Base-by-base conservation (phyloP, 78 protist species). In the Polysphondylium violaceum region DNA sequence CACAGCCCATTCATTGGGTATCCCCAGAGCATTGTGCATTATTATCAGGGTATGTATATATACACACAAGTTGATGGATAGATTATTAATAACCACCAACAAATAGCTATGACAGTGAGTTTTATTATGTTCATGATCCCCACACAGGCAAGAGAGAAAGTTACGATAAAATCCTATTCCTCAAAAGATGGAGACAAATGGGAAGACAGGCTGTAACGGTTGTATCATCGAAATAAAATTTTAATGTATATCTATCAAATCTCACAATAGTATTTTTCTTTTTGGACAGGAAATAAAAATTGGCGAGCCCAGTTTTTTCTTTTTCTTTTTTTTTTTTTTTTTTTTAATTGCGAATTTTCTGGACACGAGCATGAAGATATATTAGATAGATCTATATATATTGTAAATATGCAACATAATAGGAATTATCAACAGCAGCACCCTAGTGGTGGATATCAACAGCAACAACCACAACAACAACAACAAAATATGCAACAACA, bases 161-260 rank as follows among this genome's bases (percentile, higher is more conserved):
- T 25, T 83, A 83, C 44, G 3, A 33, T 23, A 83, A 69, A 83
- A 12, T 31, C 29, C 29, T 69, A 69, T 83, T 83, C 43, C n/a
- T 69, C 35, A 83, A 83, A 44, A 53, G 91, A 69, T 83, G 91
- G 91, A 67, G 91, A 69, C 91, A 83, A 69, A 27, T 69, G 38
- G 91, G 91, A 44, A 67, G 91, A 69, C 91, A 83, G 69, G 77
- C 91, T n/a, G 64, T 83, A 2, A 31, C 91, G 29, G 16, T 58
- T 6, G 36, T n/a, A 44, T 61, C 11, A 36, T 61, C 11, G 11
- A 61, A 61, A 12, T 12, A 61, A 7, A 12, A 61, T n/a, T n/a
- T n/a, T n/a, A n/a, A n/a, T n/a, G n/a, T n/a, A n/a, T n/a, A n/a
- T n/a, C n/a, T n/a, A n/a, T n/a, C n/a, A n/a, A n/a, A n/a, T n/a